Conservation (phyloP, 352 stramenopile species). For the Blastocystis sp. region DNA sequence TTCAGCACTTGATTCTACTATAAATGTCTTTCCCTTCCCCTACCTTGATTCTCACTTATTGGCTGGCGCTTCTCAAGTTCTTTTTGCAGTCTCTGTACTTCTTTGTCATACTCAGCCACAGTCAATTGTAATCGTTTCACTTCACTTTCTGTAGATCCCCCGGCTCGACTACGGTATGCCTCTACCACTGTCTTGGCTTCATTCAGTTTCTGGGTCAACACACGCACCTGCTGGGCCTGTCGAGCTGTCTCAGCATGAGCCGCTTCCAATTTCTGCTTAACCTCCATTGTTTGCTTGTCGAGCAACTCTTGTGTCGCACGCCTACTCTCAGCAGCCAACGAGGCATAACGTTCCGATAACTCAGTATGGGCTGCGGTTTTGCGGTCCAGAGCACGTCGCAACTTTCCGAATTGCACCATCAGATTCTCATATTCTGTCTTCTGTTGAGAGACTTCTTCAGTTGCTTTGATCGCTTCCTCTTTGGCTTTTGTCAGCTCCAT, state of each 20-base stretch:
- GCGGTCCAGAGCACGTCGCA: not conserved
- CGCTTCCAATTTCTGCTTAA: not conserved
- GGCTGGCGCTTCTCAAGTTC: not conserved
- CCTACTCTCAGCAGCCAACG: not conserved
- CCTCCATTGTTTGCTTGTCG: not conserved
- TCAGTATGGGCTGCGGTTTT: not conserved
- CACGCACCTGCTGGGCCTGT: not conserved
- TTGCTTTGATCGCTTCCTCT: not conserved
- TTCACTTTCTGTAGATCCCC: not conserved
- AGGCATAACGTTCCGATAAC: not conserved
- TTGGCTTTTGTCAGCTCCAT: not conserved
- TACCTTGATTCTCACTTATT: not conserved
- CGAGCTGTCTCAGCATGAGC: not conserved
- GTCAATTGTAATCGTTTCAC: not conserved
- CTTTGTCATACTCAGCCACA: constrained; percentile 29
- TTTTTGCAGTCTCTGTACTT: not conserved
- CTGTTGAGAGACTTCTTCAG: not conserved
- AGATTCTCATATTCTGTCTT: not conserved
- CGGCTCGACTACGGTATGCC: not conserved
- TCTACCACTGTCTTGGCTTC: constrained; percentile 32
- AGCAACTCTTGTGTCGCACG: not conserved
- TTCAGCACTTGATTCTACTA: not conserved
- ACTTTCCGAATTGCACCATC: constrained; percentile 12
- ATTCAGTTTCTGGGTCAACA: not conserved
- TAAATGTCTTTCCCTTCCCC: not conserved